Evolutionary conservation across 345 rosid genomes (phyloP).

Genomic region (Populus davidiana): DNA sequence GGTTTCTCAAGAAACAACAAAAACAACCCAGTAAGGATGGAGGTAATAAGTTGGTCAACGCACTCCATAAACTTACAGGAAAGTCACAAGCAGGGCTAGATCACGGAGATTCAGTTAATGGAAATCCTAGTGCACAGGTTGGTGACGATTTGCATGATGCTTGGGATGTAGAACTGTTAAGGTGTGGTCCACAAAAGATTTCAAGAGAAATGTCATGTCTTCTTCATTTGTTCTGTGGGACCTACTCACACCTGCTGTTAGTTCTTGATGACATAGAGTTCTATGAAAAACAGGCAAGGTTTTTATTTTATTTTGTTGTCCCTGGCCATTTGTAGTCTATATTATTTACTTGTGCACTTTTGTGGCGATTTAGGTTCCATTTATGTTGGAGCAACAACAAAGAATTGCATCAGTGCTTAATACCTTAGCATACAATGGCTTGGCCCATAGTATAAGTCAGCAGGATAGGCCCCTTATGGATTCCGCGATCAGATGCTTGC

Average conservation of each 20-base stretch:
- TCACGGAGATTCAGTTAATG: conserved; percentile 29
- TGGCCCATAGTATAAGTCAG: conserved; percentile 43
- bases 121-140: conserved; percentile 35
- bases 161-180: conserved; percentile 73
- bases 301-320: not conserved
- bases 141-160: conserved; percentile 45
- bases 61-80: conserved; percentile 68
- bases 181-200: conserved; percentile 65
- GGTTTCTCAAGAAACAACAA: conserved; percentile 38
- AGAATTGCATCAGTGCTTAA: conserved; percentile 79
- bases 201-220: conserved; percentile 68
- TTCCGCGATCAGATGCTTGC: conserved; percentile 85
- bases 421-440: conserved; percentile 80
- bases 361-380: conserved; percentile 62
- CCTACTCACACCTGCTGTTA: conserved; percentile 83
- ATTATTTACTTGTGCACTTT: conserved; percentile 23
- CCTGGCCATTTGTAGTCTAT: not conserved
- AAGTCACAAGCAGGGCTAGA: conserved; percentile 53
- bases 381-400: conserved; percentile 72
- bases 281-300: conserved; percentile 88
- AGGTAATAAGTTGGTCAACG: conserved; percentile 63
- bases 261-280: conserved; percentile 98
- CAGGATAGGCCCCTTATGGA: conserved; percentile 69
- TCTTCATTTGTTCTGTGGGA: conserved; percentile 84
- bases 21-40: conserved; percentile 56